These are phyloP conservation scores for Mortierella sp. DNA, from an alignment of 371 early-diverging fungal species.

Conservation along the genomic window DNA sequence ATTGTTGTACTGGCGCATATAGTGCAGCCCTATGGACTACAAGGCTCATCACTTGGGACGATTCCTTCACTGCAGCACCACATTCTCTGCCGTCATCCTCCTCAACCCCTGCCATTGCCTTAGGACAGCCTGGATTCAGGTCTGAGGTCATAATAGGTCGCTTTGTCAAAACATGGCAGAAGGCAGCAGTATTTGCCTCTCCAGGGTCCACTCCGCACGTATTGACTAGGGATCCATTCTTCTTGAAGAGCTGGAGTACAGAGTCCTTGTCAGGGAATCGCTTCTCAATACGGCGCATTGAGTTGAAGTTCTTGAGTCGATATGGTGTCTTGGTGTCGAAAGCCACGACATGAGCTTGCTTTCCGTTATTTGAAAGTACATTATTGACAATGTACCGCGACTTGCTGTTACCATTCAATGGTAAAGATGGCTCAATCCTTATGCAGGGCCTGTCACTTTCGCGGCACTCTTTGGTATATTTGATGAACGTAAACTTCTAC, in stretches of 20 bases:
- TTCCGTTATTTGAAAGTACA: not conserved
- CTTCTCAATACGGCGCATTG: conserved; percentile 3
- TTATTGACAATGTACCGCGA: conserved; percentile 4
- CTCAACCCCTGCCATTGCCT: not conserved
- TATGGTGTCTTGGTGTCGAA: conserved; percentile 1
- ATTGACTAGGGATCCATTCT: not conserved
- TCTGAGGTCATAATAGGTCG: not conserved
- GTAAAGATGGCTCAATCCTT: not conserved
- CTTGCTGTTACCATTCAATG: not conserved
- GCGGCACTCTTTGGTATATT: not conserved
- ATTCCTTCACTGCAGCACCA: not conserved
- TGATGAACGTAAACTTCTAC: not conserved
- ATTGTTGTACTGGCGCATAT: no score
- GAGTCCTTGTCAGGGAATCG: not conserved
- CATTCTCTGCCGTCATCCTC: not conserved
- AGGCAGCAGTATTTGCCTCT: conserved; percentile 4
- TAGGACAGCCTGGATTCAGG: not conserved
- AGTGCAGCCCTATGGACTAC: not conserved
- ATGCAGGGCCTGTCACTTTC: conserved; percentile 1
- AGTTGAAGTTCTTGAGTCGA: not conserved
- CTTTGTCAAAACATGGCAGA: conserved; percentile 4
- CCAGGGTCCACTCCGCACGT: not conserved
- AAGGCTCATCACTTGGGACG: conserved; percentile 2
- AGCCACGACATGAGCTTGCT: not conserved
- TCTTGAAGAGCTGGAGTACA: not conserved